These are phyloP conservation scores for Colletotrichum cordylinicola DNA, from an alignment of 2,329 filamentous ascomycete genomes.

Conservation along the genomic window DNA sequence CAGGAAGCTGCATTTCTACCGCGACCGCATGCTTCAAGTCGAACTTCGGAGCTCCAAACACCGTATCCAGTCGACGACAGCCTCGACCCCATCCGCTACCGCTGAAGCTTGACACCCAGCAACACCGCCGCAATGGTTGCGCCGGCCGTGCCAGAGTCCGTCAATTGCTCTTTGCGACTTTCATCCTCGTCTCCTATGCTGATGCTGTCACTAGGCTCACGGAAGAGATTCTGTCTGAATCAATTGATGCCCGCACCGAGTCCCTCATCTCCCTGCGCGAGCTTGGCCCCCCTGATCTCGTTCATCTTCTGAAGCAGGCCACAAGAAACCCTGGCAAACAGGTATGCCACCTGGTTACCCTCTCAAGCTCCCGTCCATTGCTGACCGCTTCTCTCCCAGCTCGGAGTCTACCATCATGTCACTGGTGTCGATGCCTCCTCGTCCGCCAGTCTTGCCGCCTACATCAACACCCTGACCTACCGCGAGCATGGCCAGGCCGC, in stretches of 20 bases:
- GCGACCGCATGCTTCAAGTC: conserved; percentile 1
- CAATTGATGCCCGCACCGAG: conserved; percentile 91
- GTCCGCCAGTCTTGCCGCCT: conserved; percentile 93
- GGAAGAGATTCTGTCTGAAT: conserved; percentile 90
- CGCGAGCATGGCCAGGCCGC: conserved; percentile 77
- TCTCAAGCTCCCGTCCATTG: not conserved
- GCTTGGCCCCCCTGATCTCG: conserved; percentile 92
- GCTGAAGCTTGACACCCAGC: conserved; percentile 1
- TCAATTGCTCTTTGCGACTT: conserved; percentile 21
- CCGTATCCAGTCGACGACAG: not conserved
- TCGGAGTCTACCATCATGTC: conserved; percentile 96
- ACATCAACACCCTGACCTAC: conserved; percentile 97
- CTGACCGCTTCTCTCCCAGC: conserved; percentile 52
- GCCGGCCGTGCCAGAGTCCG: conserved; percentile 79
- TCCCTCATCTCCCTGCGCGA: conserved; percentile 85
- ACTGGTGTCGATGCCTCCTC: conserved; percentile 97
- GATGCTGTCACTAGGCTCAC: conserved; percentile 70
- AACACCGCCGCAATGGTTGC: conserved; percentile 64
- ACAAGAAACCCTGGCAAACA: conserved; percentile 63
- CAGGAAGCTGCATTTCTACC: not conserved
- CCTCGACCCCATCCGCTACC: not conserved
- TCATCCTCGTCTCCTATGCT: conserved; percentile 19
- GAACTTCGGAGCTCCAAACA: not conserved
- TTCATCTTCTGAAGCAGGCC: conserved; percentile 86
- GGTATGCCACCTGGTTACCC: conserved; percentile 35